Evolutionary conservation across 1,139 yeast species (phyloP), one percentile per base, ranked within the genome.

Genomic region (Geotrichum histeridarum): DNA sequence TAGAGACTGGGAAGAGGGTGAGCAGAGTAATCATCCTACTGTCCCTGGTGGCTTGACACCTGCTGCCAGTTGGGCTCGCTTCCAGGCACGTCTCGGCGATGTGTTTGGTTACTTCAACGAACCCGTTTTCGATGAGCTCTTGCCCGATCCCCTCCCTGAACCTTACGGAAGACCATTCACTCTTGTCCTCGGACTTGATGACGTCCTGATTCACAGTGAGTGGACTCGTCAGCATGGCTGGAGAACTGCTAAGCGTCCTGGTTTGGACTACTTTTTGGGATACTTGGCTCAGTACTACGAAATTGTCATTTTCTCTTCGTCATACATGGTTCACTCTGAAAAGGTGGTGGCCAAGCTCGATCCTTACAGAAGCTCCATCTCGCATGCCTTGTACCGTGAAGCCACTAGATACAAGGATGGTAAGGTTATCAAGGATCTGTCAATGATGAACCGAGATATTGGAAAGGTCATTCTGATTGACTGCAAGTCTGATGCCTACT

Each of bases 181-280:
- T 2, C 77, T 93, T 63, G 97, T 93, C 5, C 73, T 93, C 62
- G 85, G 90, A 31, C 78, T 93, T 65, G 99, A 93, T 63, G 99
- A 93, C 67, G 76, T 93, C 59, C 79, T 93, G 69, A 82, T 91
- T 58, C 96, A 93, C 71, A 84, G 95, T 48, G 88, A 85, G 59
- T 93, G 99, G 99, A 82, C 87, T 57, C 83, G 90, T 62, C 83
- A 88, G 70, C 79, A 84, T 68, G 99, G 99, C 53, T 93, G 99
- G 99, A 84, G 95, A 75, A 93, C 98, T 18, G 98, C 96, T 45
- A 94, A 94, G 77, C 87, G 99, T 75, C 99, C 99, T 44, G 99
- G 99, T 57, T 83, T 89, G 59, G 99, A 94, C 73, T 94, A 94
- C 77, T 93, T 93, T 75, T 76, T 93, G 70, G 96, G 95, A 38